Conservation (phyloP, 1,284 basidiomycete species). For the Pseudozyma thailandica region DNA sequence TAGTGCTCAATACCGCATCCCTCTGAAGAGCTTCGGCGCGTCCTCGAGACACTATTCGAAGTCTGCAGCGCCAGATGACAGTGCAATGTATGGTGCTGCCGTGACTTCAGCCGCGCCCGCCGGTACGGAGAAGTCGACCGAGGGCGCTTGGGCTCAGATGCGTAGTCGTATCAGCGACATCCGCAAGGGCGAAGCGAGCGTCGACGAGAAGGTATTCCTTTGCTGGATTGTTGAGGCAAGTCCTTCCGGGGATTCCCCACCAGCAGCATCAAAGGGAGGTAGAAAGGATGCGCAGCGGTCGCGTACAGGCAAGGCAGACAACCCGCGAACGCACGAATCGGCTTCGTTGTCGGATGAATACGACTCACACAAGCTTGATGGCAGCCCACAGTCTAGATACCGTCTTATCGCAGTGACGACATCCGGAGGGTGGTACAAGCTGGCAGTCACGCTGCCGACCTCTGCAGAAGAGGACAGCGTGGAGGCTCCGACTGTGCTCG, state of each 20-base stretch:
- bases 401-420: conserved; percentile 58
- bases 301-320: conserved; percentile 6
- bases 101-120: background rate
- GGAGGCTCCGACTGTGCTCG: conserved; percentile 42
- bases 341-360: background rate
- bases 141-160: conserved; percentile 61
- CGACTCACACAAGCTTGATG: background rate
- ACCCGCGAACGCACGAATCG: background rate
- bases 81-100: conserved; percentile 8
- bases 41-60: conserved; percentile 25
- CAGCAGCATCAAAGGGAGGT: background rate
- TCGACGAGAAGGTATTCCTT: conserved; percentile 58
- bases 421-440: conserved; percentile 59
- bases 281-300: background rate
- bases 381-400: background rate
- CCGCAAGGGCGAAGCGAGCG: conserved; percentile 53
- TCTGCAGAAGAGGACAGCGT: background rate
- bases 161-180: conserved; percentile 56
- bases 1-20: conserved; percentile 56
- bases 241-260: background rate
- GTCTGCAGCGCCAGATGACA: conserved; percentile 10
- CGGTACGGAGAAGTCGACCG: conserved; percentile 50
- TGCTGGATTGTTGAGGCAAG: conserved; percentile 44
- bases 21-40: conserved; percentile 52
- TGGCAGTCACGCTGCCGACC: conserved; percentile 32